Evolutionary conservation across 2,329 filamentous ascomycete species (phyloP).

Genomic region (Kalmusia sp.): DNA sequence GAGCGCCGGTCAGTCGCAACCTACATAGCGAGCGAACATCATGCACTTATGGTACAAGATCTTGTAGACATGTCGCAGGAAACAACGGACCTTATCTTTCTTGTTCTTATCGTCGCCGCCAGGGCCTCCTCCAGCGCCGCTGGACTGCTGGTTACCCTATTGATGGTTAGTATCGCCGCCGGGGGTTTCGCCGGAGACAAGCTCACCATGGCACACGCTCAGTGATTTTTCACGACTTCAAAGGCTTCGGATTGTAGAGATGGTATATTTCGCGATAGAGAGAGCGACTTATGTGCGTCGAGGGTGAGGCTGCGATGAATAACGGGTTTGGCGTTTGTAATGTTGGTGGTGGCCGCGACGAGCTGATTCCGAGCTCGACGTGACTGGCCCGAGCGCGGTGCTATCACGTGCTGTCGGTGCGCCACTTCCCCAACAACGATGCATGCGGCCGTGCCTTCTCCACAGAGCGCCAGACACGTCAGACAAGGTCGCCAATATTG

Average conservation of each 20-base stretch:
- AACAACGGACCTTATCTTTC: constrained; percentile 70
- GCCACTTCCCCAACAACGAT: constrained; percentile 29
- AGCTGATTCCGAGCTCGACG: constrained; percentile 30
- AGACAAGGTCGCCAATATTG: constrained; percentile 17
- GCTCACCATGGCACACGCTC: constrained; percentile 43
- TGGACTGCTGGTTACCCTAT: constrained; percentile 85
- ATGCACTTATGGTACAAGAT: neutral
- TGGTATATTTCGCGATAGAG: neutral
- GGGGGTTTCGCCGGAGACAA: constrained; percentile 23
- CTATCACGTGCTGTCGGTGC: constrained; percentile 23
- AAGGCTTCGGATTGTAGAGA: neutral
- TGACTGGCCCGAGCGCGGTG: constrained; percentile 19
- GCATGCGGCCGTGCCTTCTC: constrained; percentile 29
- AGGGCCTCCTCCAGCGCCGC: constrained; percentile 77
- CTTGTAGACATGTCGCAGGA: neutral
- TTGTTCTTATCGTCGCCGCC: constrained; percentile 84
- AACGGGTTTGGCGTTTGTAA: constrained; percentile 40
- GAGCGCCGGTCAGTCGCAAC: constrained; percentile 21
- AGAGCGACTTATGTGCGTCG: constrained; percentile 1
- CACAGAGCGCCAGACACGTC: constrained; percentile 45
- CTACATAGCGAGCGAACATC: constrained; percentile 14
- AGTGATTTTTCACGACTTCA: constrained; percentile 7
- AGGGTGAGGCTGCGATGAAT: constrained; percentile 23
- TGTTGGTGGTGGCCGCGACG: constrained; percentile 33
- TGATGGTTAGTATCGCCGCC: constrained; percentile 46